A percentile compares a stretch with the other conserved stretches of the same genome.
Evolutionary conservation across 1,284 basidiomycete species (phyloP).

Genomic region (Crepidotus sp.): DNA sequence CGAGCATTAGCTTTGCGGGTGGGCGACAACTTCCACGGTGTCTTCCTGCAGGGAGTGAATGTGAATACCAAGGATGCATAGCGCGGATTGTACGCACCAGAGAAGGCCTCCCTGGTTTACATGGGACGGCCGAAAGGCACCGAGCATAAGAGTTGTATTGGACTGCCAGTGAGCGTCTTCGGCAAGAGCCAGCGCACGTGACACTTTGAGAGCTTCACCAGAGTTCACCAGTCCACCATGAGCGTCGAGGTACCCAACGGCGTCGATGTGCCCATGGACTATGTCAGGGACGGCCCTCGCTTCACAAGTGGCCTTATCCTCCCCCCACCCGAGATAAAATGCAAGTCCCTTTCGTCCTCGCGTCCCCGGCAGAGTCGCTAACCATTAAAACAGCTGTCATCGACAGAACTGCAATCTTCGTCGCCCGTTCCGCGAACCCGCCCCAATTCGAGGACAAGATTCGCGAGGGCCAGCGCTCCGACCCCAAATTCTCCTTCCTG

Average conservation of each 20-base stretch:
- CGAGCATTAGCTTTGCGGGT: conserved; percentile 91
- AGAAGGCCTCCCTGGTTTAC: conserved; percentile 67
- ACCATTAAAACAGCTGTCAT: conserved; percentile 63
- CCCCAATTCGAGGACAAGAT: conserved; percentile 92
- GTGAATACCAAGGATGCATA: background rate
- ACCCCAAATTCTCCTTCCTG: conserved; percentile 96
- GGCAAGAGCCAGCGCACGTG: too few relatives aligned
- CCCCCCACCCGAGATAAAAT: conserved; percentile 88
- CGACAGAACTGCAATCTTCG: conserved; percentile 91
- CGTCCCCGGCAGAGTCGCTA: background rate
- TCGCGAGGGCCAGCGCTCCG: conserved; percentile 85
- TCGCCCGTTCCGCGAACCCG: conserved; percentile 86
- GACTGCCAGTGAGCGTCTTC: too few relatives aligned
- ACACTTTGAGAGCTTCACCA: background rate
- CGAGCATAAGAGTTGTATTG: conserved; percentile 46
- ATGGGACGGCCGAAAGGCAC: conserved; percentile 64
- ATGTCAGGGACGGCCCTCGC: conserved; percentile 37
- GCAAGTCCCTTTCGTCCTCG: conserved; percentile 37
- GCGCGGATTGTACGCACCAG: conserved; percentile 43
- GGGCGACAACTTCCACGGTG: conserved; percentile 84
- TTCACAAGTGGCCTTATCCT: conserved; percentile 83
- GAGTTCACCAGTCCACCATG: conserved; percentile 21
- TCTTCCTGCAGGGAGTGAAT: conserved; percentile 60
- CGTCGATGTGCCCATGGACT: conserved; percentile 34
- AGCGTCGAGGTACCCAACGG: conserved; percentile 31